phyloP scores from a whole-genome alignment of 1,139 yeast genomes.

The Sugiyamaella japonica region DNA sequence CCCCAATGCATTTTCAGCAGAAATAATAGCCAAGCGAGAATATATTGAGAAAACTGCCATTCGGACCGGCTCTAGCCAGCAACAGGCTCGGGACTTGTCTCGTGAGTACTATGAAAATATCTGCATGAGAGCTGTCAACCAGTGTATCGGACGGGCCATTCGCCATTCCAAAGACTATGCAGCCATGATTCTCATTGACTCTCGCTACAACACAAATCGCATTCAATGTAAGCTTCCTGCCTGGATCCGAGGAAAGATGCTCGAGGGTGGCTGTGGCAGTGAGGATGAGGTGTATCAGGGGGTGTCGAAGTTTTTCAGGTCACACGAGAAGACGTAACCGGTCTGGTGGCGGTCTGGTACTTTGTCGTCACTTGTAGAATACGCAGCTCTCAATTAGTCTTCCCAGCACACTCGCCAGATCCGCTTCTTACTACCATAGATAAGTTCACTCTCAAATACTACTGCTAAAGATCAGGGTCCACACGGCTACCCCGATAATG shows the following conservation, averaged over 20 bases:
- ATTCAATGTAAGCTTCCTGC: conserved; percentile 67
- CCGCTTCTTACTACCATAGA: too few relatives aligned
- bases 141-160: conserved; percentile 90
- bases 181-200: conserved; percentile 68
- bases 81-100: conserved; percentile 50
- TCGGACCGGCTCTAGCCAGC: conserved; percentile 46
- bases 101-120: conserved; percentile 75
- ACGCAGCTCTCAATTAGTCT: too few relatives aligned
- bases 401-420: too few relatives aligned
- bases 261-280: background rate
- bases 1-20: conserved; percentile 85
- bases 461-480: too few relatives aligned
- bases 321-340: too few relatives aligned
- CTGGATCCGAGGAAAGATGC: conserved; percentile 57
- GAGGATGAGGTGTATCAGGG: background rate
- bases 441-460: too few relatives aligned
- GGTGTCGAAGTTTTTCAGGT: conserved; percentile 7
- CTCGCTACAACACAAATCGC: conserved; percentile 51
- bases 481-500: background rate
- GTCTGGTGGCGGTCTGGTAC: too few relatives aligned
- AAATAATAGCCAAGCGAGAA: conserved; percentile 68
- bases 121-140: conserved; percentile 91
- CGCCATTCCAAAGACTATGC: conserved; percentile 84
- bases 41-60: conserved; percentile 53
- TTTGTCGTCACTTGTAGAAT: too few relatives aligned